Evolutionary conservation across 257 asterid species (phyloP), one percentile per base, ranked within the genome.

Genomic region (Nicotiana paniculata): DNA sequence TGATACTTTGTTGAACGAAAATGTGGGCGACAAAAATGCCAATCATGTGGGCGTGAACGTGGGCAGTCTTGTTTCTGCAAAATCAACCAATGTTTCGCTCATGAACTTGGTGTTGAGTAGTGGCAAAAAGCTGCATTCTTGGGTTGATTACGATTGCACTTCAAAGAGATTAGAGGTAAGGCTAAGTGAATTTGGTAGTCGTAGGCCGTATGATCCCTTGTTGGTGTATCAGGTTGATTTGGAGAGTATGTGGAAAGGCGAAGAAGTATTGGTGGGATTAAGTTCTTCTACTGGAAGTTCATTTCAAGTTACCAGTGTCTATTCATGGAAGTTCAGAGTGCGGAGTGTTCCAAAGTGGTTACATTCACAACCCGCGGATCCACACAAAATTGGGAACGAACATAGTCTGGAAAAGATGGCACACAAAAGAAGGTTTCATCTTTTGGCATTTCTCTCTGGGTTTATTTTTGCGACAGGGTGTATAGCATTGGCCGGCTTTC

Each of bases 131-230:
- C 75, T 93, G 88, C 97, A 84, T 78, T 89, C 97, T 4, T 91
- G 98, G 97, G 84, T 91, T 65, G 97, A 91, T 90, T 94, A 93
- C 12, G 97, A 93, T 81, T 89, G 95, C 57, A 91, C 93, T 85
- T 92, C 95, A 7, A 94, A 93, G 80, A 88, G 86, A 82, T 57
- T 94, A 32, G 98, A 94, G 87, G 90, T 94, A 85, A 83, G 97
- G 81, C 81, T 94, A 83, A 83, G 86, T 80, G 84, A 84, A 64
- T 90, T 72, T 51, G 94, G 94, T 28, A 61, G 51, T 55, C 67
- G 85, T 54, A 87, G 90, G 88, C 98, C 97, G 1, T 90, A 90
- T 43, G 79, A 63, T 82, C 97, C 97, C 26, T 72, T 90, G 89
- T 79, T 94, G 80, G 96, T 88, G 43, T 81, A 85, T 85, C 85